Percentiles rank a stretch among this genome's conserved stretches.
phyloP scores from a whole-genome alignment of 306 rosid genomes.

The Acacia melanoxylon region DNA sequence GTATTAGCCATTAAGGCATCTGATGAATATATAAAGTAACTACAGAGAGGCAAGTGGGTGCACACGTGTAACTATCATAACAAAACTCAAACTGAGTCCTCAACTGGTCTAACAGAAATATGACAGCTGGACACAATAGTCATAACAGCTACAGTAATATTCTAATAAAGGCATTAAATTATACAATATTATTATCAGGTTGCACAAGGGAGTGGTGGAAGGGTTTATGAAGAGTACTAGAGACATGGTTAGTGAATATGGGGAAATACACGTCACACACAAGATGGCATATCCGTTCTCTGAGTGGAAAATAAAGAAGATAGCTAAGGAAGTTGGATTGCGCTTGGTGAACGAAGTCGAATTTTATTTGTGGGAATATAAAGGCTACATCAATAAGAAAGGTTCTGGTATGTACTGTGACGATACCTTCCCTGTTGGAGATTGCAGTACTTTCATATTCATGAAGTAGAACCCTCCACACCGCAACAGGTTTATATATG shows the following conservation, averaged over 20 bases:
- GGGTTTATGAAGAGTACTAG: conserved; percentile 31
- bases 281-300: conserved; percentile 34
- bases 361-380: background rate
- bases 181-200: background rate
- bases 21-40: too few species aligned
- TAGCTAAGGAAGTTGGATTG: conserved; percentile 13
- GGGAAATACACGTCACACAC: conserved; percentile 52
- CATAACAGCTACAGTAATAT: too few species aligned
- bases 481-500: background rate
- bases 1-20: too few species aligned
- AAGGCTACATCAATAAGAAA: conserved; percentile 34
- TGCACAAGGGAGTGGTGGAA: conserved; percentile 16
- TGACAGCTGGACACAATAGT: too few species aligned
- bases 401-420: background rate
- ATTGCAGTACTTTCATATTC: conserved; percentile 32
- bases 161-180: too few species aligned
- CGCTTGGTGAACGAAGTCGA: background rate
- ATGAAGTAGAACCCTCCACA: background rate
- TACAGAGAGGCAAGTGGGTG: too few species aligned
- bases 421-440: conserved; percentile 28
- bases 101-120: too few species aligned
- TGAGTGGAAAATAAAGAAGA: conserved; percentile 30
- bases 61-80: too few species aligned
- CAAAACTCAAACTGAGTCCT: too few species aligned
- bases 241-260: conserved; percentile 2